These are phyloP conservation scores for Kodamaea nitidulidarum DNA, from an alignment of 805 yeast species.

Conservation along the genomic window DNA sequence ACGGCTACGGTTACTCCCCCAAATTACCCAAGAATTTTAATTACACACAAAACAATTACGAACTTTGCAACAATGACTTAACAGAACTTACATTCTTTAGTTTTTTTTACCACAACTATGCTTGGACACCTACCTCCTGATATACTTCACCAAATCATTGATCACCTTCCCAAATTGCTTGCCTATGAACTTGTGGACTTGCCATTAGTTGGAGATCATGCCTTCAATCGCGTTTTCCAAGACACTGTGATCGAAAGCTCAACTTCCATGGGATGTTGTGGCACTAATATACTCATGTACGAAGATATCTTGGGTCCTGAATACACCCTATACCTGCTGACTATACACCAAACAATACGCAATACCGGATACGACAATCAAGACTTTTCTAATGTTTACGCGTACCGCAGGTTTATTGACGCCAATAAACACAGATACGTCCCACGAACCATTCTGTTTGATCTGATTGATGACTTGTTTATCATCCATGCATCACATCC, in stretches of 20 bases:
- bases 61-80: no score
- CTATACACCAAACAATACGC: no score
- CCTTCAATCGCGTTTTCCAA: not conserved
- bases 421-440: not conserved
- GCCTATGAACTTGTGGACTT: not conserved
- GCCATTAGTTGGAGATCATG: not conserved
- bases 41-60: no score
- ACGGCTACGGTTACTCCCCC: no score
- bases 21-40: no score
- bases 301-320: not conserved
- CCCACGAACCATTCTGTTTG: not conserved
- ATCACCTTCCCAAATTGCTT: not conserved
- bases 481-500: not conserved
- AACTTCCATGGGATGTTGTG: not conserved
- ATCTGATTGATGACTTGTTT: not conserved
- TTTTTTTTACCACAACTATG: not conserved
- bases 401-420: not conserved
- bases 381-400: not conserved
- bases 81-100: no score
- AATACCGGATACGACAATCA: no score
- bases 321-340: not conserved
- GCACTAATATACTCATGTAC: not conserved
- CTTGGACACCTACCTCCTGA: not conserved
- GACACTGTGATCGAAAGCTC: not conserved
- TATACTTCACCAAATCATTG: not conserved